Evolutionary conservation across 768 basidiomycete genomes (phyloP), one percentile per base, ranked within the genome.

Genomic region (Termitomyces sp.): DNA sequence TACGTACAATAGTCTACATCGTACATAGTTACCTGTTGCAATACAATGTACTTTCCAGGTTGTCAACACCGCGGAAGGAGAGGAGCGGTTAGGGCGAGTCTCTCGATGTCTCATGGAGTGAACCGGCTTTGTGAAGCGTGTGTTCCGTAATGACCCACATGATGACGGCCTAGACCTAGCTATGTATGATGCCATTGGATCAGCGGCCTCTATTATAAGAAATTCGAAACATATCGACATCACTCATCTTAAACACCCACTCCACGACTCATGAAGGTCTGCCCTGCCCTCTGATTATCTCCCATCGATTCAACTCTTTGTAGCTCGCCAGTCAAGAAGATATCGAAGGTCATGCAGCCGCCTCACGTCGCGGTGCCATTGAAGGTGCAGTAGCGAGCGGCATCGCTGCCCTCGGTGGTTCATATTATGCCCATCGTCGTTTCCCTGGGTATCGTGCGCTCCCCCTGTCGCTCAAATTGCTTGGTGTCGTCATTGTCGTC

Each of bases 381-480:
- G 85, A 91, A 79, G 85, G 91, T 61, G 63, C 76, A 65, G 68
- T 78, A 39, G 76, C 75, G 35, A 78, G 82, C 58, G 82, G 83
- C 33, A 66, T 79, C 7, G 78, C 82, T 24, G 81, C 83, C 9
- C 73, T 82, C 16, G 72, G 84, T 32, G 86, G 81, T 20, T 77
- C 80, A n/a, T 82, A 83, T 56, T 78, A 82, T 69, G 76, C 84
- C 36, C 79, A 90, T 63, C 78, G 74, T 48, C 72, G 75, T 24
- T 84, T 79, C 71, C 74, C 81, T 1, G 79, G 83, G 59, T 92
- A 90, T 71, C 84, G 87, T 60, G 68, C 76, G 0, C 76, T 91
- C 7, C 91, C 90, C 1, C 75, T 80, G 7, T 84, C 88, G 0
- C 73, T 92, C 55, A 93, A 92, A 69, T 74, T 84, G 0, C 78